phyloP scores from a whole-genome alignment of 139 green algal genomes.

The Edaphochlamys debaryana region DNA sequence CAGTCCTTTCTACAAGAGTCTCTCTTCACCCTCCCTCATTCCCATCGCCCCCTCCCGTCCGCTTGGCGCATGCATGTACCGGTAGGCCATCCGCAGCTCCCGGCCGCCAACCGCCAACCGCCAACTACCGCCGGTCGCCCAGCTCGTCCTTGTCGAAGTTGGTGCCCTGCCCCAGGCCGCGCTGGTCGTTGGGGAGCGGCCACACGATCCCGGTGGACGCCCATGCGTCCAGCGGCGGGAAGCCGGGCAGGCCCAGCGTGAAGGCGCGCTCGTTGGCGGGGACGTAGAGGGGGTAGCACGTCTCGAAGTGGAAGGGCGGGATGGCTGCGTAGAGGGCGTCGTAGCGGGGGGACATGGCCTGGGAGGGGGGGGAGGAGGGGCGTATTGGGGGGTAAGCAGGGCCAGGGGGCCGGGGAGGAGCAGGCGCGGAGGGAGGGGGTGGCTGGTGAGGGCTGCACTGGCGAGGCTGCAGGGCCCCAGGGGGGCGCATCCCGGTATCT shows the following conservation, averaged over 20 bases:
- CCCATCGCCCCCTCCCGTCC: too few relatives aligned
- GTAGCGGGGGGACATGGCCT: conserved; percentile 22
- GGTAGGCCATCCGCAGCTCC: too few relatives aligned
- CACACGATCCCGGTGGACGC: conserved; percentile 11
- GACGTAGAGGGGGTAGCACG: conserved; percentile 21
- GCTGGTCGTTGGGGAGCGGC: neutral
- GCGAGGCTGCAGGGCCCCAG: too few relatives aligned
- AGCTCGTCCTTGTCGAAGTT: too few relatives aligned
- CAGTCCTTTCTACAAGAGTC: too few relatives aligned
- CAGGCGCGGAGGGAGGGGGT: neutral
- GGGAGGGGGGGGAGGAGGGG: neutral
- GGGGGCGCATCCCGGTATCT: too few relatives aligned
- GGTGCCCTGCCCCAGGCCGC: neutral
- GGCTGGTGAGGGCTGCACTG: too few relatives aligned
- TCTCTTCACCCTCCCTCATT: too few relatives aligned
- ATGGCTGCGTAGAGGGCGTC: conserved; percentile 35
- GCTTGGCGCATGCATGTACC: too few relatives aligned
- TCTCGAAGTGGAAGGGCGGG: conserved; percentile 20
- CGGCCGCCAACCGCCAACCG: too few relatives aligned
- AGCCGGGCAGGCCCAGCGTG: conserved; percentile 19
- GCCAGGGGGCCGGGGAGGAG: neutral
- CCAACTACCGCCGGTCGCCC: too few relatives aligned
- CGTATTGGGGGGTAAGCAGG: neutral
- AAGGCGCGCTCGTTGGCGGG: conserved; percentile 37
- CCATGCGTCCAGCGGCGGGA: neutral